phyloP scores from a whole-genome alignment of 2,329 filamentous ascomycete species.

The Raffaelea albimanens region DNA sequence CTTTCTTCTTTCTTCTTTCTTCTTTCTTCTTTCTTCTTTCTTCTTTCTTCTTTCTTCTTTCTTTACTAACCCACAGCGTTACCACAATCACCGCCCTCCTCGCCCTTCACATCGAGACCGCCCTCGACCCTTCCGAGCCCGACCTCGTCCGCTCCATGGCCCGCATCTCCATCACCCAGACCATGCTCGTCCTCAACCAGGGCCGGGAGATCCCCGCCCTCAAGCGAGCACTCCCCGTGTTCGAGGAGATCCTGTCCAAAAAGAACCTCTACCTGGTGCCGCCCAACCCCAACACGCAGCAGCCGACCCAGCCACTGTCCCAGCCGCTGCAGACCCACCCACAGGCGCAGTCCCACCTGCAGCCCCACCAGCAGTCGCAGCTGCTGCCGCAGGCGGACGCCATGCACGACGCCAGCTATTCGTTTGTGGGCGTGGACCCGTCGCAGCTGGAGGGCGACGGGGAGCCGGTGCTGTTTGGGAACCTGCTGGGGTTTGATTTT shows the following conservation, averaged over 20 bases:
- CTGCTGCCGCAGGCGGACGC: too few relatives aligned
- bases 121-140: slow-evolving; percentile 15
- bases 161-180: slow-evolving; percentile 17
- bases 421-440: too few relatives aligned
- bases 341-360: too few relatives aligned
- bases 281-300: too few relatives aligned
- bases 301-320: too few relatives aligned
- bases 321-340: too few relatives aligned
- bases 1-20: too few relatives aligned
- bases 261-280: slow-evolving; percentile 14
- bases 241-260: slow-evolving; percentile 16
- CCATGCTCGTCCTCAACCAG: slow-evolving; percentile 15
- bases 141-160: slow-evolving; percentile 17
- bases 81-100: slow-evolving; percentile 16
- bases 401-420: too few relatives aligned
- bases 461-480: slow-evolving; percentile 13
- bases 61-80: slow-evolving; percentile 11
- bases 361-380: too few relatives aligned
- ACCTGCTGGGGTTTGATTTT: slow-evolving; percentile 17
- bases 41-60: slow-evolving; percentile 7
- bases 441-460: slow-evolving; percentile 13
- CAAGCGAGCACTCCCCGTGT: slow-evolving; percentile 16
- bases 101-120: slow-evolving; percentile 16
- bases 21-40: too few relatives aligned
- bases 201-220: slow-evolving; percentile 16